phyloP scores from a whole-genome alignment of 139 green algal genomes.

The Desmodesmus armatus region DNA sequence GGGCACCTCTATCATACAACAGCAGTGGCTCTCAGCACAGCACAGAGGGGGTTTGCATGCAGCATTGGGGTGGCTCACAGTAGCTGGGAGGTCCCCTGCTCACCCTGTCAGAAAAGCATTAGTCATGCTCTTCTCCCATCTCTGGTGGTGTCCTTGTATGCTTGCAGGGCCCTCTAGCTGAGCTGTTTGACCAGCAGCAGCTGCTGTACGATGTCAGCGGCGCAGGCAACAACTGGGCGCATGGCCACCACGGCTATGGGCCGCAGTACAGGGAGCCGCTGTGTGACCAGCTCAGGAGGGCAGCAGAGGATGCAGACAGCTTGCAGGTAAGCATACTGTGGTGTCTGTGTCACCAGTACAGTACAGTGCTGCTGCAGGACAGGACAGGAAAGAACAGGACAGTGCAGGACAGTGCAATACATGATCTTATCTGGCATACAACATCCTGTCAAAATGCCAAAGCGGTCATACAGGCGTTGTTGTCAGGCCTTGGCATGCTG shows the following conservation, averaged over 20 bases:
- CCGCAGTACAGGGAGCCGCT: constrained; percentile 77
- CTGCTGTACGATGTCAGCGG: constrained; percentile 83
- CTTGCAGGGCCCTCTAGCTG: constrained; percentile 68
- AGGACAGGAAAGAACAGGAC: no score
- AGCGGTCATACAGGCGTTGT: no score
- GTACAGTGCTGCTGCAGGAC: constrained; percentile 84
- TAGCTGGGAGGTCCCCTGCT: background rate
- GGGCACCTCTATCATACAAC: no score
- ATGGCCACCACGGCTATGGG: constrained; percentile 82
- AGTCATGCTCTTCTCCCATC: background rate
- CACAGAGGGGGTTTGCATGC: background rate
- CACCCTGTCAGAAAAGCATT: background rate
- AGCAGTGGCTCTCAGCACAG: no score
- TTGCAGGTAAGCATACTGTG: no score
- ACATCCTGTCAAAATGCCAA: no score
- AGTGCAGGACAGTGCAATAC: no score
- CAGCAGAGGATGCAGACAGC: constrained; percentile 78
- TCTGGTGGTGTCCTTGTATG: background rate
- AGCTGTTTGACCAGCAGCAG: constrained; percentile 79
- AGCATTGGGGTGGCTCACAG: no score
- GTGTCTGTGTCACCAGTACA: no score
- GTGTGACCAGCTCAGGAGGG: constrained; percentile 63
- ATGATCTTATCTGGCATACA: no score
- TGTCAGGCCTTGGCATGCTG: no score
- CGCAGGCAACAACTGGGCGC: constrained; percentile 91